A percentile compares a stretch with the other conserved stretches of the same genome.
These are phyloP conservation scores for Cicer arietinum DNA, from an alignment of 306 rosid species.

Conservation along the genomic window DNA sequence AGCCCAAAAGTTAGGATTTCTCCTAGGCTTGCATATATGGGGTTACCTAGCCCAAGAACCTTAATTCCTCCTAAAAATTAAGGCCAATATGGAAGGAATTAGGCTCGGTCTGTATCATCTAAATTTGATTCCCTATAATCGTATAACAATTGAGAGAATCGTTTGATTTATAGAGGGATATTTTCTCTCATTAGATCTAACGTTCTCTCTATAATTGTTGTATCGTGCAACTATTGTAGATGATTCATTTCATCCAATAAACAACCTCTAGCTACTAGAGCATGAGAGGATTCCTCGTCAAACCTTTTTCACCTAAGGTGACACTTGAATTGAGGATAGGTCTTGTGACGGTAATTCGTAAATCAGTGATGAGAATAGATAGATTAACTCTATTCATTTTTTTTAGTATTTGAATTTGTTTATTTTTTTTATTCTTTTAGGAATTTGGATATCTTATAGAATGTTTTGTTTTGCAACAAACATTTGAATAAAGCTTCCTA, in stretches of 20 bases:
- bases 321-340: neutral
- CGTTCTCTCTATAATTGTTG: too few relatives aligned
- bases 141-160: too few relatives aligned
- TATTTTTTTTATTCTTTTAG: constrained; percentile 43
- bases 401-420: constrained; percentile 3
- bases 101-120: neutral
- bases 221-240: too few relatives aligned
- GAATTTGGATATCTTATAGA: constrained; percentile 11
- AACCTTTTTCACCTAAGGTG: neutral
- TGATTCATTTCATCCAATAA: neutral
- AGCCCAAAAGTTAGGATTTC: constrained; percentile 87
- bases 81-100: constrained; percentile 2
- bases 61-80: constrained; percentile 44
- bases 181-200: too few relatives aligned
- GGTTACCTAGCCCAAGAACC: constrained; percentile 83
- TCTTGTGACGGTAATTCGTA: neutral
- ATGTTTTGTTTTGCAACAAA: neutral
- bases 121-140: too few relatives aligned
- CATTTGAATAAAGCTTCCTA: too few relatives aligned
- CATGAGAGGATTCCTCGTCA: neutral
- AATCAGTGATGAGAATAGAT: neutral
- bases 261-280: neutral
- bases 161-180: too few relatives aligned
- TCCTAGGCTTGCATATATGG: constrained; percentile 86
- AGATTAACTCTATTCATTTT: neutral